These are phyloP conservation scores for Tricholoma sp. DNA, from an alignment of 768 basidiomycete genomes.

Conservation along the genomic window DNA sequence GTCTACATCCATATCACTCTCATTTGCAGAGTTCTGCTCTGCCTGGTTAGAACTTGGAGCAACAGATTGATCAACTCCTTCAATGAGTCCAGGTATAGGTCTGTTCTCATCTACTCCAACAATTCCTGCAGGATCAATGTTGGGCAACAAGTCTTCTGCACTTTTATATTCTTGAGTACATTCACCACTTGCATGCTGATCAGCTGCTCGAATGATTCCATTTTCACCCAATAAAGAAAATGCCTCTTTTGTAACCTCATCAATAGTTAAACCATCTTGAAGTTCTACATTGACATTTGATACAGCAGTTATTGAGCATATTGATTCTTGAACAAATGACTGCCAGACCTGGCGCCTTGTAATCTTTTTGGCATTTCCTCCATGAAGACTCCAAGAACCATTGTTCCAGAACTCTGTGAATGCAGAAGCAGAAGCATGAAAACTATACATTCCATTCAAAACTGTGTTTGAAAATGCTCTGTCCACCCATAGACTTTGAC, in stretches of 20 bases:
- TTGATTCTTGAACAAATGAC: too few species aligned
- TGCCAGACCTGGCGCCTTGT: too few species aligned
- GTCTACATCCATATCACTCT: too few species aligned
- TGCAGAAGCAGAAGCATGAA: background rate
- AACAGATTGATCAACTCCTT: background rate
- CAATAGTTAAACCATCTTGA: too few species aligned
- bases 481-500: constrained; percentile 8
- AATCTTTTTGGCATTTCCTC: too few species aligned
- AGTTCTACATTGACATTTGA: too few species aligned
- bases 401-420: too few species aligned
- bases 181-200: background rate
- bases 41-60: too few species aligned
- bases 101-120: background rate
- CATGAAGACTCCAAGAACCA: too few species aligned
- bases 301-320: too few species aligned
- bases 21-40: too few species aligned
- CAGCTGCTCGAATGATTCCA: background rate
- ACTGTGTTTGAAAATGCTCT: constrained; percentile 2
- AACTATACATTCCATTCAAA: background rate
- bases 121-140: background rate
- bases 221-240: background rate
- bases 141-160: background rate
- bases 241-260: too few species aligned
- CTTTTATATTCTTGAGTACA: background rate
- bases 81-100: background rate